phyloP scores from a whole-genome alignment of 2,329 filamentous ascomycete species.

The Colletotrichum sp. region DNA sequence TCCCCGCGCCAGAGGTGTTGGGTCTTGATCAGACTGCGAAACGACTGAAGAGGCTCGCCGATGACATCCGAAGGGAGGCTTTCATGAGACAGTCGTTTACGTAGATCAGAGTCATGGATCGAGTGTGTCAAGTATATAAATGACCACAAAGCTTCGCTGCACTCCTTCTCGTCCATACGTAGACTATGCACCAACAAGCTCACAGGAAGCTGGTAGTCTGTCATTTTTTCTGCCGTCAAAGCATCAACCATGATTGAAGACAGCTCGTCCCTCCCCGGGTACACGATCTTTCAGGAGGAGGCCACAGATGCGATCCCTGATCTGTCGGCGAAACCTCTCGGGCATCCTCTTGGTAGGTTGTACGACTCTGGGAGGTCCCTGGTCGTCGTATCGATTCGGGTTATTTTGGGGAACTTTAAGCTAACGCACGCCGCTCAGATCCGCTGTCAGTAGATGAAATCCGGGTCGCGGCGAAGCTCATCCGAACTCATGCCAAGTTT shows the following conservation, averaged over 20 bases:
- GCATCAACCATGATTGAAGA: constrained; percentile 40
- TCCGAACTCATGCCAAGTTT: constrained; percentile 42
- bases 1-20: neutral
- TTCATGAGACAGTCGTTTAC: constrained; percentile 31
- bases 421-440: constrained; percentile 37
- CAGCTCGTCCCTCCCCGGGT: constrained; percentile 48
- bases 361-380: neutral
- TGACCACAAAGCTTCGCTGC: neutral
- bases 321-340: constrained; percentile 32
- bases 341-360: constrained; percentile 42
- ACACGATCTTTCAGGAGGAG: constrained; percentile 50
- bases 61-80: neutral
- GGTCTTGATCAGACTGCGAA: neutral
- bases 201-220: neutral
- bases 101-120: neutral
- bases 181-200: neutral
- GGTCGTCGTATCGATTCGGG: neutral
- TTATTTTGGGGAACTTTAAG: neutral
- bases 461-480: constrained; percentile 50
- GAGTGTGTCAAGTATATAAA: neutral
- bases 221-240: constrained; percentile 18
- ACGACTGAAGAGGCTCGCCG: neutral
- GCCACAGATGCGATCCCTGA: constrained; percentile 40
- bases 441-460: constrained; percentile 62
- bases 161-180: neutral